Evolutionary conservation across 495 filamentous ascomycete species (phyloP), one percentile per base, ranked within the genome.

Genomic region (Penicillium angulare): DNA sequence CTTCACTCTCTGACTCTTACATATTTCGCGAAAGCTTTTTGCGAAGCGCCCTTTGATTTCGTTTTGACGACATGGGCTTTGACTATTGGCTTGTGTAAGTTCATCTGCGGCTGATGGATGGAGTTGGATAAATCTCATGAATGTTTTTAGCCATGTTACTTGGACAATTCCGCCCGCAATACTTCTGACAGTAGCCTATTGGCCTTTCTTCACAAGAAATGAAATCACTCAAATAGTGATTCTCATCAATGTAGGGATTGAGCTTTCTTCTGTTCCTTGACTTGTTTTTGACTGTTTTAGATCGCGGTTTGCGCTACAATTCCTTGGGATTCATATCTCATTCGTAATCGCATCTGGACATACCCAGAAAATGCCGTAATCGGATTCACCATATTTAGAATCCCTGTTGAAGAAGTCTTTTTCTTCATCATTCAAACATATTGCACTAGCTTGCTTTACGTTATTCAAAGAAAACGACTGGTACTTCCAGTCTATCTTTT

Each of bases 361-460:
- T 88, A 87, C 58, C 85, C 85, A 5, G 58, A 71, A 12, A 65
- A 77, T 38, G 84, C 73, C 6, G 72, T 87, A n/a, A 35, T 83
- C 33, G 86, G 85, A 1, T 73, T 68, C n/a, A 79, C 67, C 1
- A 62, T 87, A 18, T 79, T 80, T 57, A 60, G 60, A 7, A 82
- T 89, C 35, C 86, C 86, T 0, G 53, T 75, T 4, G 86, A 89
- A 59, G 86, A 88, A 56, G 53, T 87, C 17, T 87, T 87, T 67
- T 89, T 88, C 73, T 88, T 88, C 63, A 64, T 87, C 15, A 79
- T 89, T 23, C 86, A 89, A 61, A 87, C 85, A 4, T 89, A 86
- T 62, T 85, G 76, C 60, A 87, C 85, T 5, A 77, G 78, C 3
- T 60, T 87, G 21, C 56, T 87, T 18, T 89, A 89, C 60, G 67